Percentiles rank a stretch among this genome's conserved stretches.
phyloP scores from a whole-genome alignment of 2,329 filamentous ascomycete species.

The Hypocrella siamensis region DNA sequence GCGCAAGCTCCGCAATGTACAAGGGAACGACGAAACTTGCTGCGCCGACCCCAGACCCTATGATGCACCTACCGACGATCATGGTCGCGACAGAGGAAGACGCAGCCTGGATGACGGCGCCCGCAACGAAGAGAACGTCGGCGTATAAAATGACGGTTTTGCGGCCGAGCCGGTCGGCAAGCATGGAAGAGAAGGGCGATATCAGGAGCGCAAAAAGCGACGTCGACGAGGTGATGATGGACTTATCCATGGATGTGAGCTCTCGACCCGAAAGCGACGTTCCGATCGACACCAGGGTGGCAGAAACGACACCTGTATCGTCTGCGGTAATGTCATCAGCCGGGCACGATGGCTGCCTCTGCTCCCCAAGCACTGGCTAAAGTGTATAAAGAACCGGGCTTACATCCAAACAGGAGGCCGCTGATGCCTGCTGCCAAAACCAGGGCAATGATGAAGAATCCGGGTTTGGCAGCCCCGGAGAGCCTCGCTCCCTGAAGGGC shows the following conservation, averaged over 20 bases:
- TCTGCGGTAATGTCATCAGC: too few relatives aligned
- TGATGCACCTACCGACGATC: conserved; percentile 51
- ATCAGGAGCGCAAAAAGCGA: conserved; percentile 48
- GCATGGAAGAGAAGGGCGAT: conserved; percentile 47
- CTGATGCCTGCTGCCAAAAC: conserved; percentile 51
- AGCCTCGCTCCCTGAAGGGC: conserved; percentile 8
- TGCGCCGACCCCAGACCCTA: conserved; percentile 58
- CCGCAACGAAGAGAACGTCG: conserved; percentile 51
- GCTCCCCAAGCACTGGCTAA: too few relatives aligned
- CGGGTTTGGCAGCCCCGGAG: conserved; percentile 18
- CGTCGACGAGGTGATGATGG: conserved; percentile 54
- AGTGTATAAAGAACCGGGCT: conserved; percentile 15
- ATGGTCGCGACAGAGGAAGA: conserved; percentile 43
- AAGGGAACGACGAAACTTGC: conserved; percentile 73
- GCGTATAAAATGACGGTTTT: conserved; percentile 47
- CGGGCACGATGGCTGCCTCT: too few relatives aligned
- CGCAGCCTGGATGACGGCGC: conserved; percentile 49
- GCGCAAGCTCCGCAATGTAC: conserved; percentile 78
- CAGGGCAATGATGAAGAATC: conserved; percentile 43
- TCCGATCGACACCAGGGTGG: conserved; percentile 49
- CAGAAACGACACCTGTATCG: conserved; percentile 54
- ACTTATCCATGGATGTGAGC: conserved; percentile 50
- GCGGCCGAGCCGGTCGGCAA: conserved; percentile 46
- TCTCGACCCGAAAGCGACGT: conserved; percentile 38
- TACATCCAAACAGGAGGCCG: conserved; percentile 53